Conservation (phyloP, 129 eudicot genomes). For the Chrysanthemum makinoi region DNA sequence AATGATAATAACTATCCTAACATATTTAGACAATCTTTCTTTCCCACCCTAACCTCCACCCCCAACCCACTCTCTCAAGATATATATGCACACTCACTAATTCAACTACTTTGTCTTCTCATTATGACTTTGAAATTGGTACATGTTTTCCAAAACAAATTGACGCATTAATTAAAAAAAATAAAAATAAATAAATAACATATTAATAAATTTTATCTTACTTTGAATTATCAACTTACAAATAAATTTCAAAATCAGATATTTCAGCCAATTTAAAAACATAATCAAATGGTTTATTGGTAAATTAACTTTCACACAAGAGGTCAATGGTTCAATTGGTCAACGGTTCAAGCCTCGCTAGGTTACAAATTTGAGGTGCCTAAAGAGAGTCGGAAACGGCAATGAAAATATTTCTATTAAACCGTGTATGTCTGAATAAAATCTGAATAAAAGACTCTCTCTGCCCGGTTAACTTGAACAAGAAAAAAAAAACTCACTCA, state of each 20-base stretch:
- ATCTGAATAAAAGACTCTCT: no score
- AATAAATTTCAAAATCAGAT: not conserved
- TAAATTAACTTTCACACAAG: no score
- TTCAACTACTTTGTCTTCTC: constrained; percentile 32
- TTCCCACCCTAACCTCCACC: constrained; percentile 3
- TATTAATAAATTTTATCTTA: not conserved
- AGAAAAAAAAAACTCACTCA: no score
- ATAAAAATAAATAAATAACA: no score
- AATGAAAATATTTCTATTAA: no score
- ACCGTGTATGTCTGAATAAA: no score
- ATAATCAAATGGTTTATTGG: no score
- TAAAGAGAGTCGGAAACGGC: accelerated
- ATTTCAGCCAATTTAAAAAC: no score
- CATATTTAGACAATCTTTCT: constrained; percentile 5
- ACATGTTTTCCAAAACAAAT: constrained; percentile 17
- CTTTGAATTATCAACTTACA: not conserved
- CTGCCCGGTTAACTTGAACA: no score
- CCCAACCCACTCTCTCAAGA: constrained; percentile 23
- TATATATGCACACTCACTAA: constrained; percentile 11
- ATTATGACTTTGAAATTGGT: constrained; percentile 19
- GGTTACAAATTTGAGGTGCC: no score
- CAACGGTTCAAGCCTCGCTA: no score
- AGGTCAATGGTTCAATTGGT: no score
- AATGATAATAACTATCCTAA: not conserved
- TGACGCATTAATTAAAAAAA: not conserved